Base-by-base conservation (phyloP, 164 flowering plant species). In the Stephania japonica region DNA sequence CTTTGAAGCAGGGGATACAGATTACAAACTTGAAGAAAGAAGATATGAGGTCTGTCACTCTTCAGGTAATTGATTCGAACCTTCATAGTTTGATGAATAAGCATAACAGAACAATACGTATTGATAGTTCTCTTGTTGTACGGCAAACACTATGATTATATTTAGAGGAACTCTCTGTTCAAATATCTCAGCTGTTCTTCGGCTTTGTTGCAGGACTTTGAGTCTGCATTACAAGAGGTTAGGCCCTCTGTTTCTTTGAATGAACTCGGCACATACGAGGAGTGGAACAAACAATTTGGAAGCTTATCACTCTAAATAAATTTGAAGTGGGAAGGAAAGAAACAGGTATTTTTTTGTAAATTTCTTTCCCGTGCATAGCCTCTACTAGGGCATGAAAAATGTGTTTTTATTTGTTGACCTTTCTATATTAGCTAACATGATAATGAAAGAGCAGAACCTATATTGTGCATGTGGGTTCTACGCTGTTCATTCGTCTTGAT, bases 221-320 rank as follows among this genome's bases (percentile, higher is more conserved):
- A 88, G 83, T 63, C 76, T 75, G 91, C 97, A 50, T 62, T 96
- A 81, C 90, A 85, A 77, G 97, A 96, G 79, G 99, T 93, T 68
- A 87, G 99, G 82, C 95, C 97, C 3, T 96, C 99, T 9, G 98
- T 93, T 76, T 96, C 98, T 23, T 50, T 67, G 38, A 89, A 85
- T 70, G 97, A 96, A 79, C 93, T 93, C 10, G 90, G 89, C 70
- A 78, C 79, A 4, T 96, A 93, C 27, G 98, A 90, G 68, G 87
- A 87, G 16, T 96, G 99, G 99, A 96, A 96, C 87, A 89, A 86
- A 47, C 97, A 93, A 80, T 96, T 96, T 69, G 98, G 99, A 70
- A 93, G 98, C 83, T 80, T 96, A 72, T 78, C 95, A 16, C 80
- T 85, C 53, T 78, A 63, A 64, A 49, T 26, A n/a, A 43, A 61